Conservation (phyloP, 2,329 filamentous ascomycete species). For the Colletotrichum spinosum region DNA sequence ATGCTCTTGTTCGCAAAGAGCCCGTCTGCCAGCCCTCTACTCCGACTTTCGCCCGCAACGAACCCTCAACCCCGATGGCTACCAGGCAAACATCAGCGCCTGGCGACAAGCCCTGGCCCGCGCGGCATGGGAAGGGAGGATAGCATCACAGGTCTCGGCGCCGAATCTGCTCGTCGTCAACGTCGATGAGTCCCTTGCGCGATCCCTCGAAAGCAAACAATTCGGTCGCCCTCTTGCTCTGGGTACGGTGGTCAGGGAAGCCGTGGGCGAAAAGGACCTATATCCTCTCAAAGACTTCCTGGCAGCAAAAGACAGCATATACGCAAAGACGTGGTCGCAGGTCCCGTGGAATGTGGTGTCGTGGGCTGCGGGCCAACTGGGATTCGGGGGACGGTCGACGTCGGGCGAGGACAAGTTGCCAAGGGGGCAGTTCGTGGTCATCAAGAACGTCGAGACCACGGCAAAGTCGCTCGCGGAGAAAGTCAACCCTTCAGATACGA, state of each 20-base stretch:
- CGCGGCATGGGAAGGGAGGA: slow-evolving; percentile 71
- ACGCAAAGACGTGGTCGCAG: slow-evolving; percentile 73
- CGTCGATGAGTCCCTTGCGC: slow-evolving; percentile 72
- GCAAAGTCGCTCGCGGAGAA: slow-evolving; percentile 64
- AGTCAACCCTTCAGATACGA: slow-evolving; percentile 49
- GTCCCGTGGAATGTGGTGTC: slow-evolving; percentile 77
- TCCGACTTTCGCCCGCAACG: slow-evolving; percentile 84
- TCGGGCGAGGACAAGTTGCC: slow-evolving; percentile 66
- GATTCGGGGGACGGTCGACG: slow-evolving; percentile 62
- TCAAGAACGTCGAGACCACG: slow-evolving; percentile 71
- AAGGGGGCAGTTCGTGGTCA: slow-evolving; percentile 72
- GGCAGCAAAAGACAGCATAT: slow-evolving; percentile 74
- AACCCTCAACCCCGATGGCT: slow-evolving; percentile 86
- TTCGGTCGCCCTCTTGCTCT: slow-evolving; percentile 86
- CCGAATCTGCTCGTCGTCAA: slow-evolving; percentile 63
- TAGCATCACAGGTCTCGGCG: slow-evolving; percentile 54
- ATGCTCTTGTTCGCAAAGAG: slow-evolving; percentile 58
- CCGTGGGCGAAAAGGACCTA: slow-evolving; percentile 75
- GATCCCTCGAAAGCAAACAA: slow-evolving; percentile 79
- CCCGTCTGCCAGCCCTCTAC: slow-evolving; percentile 86
- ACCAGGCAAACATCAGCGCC: slow-evolving; percentile 80
- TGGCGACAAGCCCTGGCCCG: slow-evolving; percentile 82
- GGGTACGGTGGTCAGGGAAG: slow-evolving; percentile 81
- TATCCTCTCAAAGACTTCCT: slow-evolving; percentile 79
- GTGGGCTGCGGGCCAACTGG: slow-evolving; percentile 81